Conservation (phyloP, 257 asterid species). For the Nicotiana otophora region DNA sequence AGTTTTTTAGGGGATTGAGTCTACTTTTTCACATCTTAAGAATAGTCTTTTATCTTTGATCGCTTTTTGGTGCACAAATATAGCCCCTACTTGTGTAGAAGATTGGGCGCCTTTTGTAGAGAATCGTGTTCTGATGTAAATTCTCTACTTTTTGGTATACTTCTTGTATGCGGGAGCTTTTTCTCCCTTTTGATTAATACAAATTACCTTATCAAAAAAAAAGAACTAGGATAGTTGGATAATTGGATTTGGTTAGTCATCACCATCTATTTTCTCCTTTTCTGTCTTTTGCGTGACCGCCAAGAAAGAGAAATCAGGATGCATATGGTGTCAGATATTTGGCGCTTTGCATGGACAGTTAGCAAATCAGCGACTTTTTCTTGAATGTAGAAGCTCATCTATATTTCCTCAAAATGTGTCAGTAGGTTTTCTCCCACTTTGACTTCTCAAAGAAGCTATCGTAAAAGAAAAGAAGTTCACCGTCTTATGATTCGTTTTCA, state of each 20-base stretch:
- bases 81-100: too few species aligned
- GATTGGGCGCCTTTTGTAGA: too few species aligned
- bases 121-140: too few species aligned
- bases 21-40: too few species aligned
- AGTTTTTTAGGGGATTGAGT: too few species aligned
- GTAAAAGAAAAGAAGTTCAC: background rate
- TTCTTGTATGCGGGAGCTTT: too few species aligned
- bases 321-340: background rate
- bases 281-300: background rate
- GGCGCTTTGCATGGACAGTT: background rate
- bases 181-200: too few species aligned
- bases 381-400: background rate
- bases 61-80: too few species aligned
- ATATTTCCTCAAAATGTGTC: background rate
- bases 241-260: background rate
- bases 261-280: slow-evolving; percentile 2
- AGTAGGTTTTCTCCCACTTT: background rate
- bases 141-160: too few species aligned
- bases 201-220: too few species aligned
- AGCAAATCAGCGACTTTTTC: background rate
- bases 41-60: too few species aligned
- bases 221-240: background rate
- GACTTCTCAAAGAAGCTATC: background rate
- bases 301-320: background rate
- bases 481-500: background rate